Evolutionary conservation across 73 alveolate species (phyloP).

Genomic region (Tetrahymena malaccensis): DNA sequence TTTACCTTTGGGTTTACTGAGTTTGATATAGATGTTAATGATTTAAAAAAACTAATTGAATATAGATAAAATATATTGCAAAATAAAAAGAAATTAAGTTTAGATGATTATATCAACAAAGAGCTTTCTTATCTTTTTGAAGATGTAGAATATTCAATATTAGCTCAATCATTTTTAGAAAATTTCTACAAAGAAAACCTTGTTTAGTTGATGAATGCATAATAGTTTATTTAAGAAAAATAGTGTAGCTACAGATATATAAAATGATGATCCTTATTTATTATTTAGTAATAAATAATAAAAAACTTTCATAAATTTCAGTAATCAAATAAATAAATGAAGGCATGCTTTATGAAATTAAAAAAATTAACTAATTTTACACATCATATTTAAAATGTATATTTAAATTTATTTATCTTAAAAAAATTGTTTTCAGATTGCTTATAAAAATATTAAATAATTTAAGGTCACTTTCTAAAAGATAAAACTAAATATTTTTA

Average conservation of each 20-base stretch:
- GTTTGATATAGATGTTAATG: background rate
- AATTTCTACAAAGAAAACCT: background rate
- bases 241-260: background rate
- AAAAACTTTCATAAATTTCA: too few relatives aligned
- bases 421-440: too few relatives aligned
- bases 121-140: background rate
- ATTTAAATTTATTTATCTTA: too few relatives aligned
- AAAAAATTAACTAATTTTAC: too few relatives aligned
- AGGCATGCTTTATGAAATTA: too few relatives aligned
- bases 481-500: too few relatives aligned
- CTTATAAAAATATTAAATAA: too few relatives aligned
- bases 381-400: too few relatives aligned
- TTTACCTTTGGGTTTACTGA: background rate
- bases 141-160: background rate
- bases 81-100: background rate
- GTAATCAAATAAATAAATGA: too few relatives aligned
- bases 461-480: too few relatives aligned
- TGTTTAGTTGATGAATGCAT: background rate
- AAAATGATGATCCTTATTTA: background rate
- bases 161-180: background rate
- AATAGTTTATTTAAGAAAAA: background rate
- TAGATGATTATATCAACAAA: background rate
- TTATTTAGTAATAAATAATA: too few relatives aligned
- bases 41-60: background rate
- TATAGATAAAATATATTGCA: background rate